phyloP scores from a whole-genome alignment of 768 basidiomycete species.

The Termitomyces sp. region DNA sequence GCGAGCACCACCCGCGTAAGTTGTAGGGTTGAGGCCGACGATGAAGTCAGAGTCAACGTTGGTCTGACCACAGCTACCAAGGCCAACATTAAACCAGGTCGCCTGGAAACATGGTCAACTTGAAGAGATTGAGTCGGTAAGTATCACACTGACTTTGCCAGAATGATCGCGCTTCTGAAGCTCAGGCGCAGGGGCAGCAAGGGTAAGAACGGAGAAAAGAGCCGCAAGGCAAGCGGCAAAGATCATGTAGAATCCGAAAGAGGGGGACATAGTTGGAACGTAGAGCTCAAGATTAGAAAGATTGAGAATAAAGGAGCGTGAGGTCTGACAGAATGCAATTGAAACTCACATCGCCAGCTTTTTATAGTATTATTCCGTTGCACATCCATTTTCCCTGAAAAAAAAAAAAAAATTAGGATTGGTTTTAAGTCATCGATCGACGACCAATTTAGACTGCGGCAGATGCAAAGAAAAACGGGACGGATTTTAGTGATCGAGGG shows the following conservation, averaged over 20 bases:
- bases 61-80: conserved; percentile 18
- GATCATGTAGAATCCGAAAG: conserved; percentile 8
- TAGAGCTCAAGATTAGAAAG: background rate
- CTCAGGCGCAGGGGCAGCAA: conserved; percentile 7
- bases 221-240: conserved; percentile 5
- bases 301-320: background rate
- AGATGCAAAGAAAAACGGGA: background rate
- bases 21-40: conserved; percentile 16
- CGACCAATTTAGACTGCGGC: background rate
- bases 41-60: conserved; percentile 19
- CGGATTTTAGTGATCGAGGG: background rate
- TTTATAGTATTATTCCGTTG: background rate
- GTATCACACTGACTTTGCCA: conserved; percentile 10
- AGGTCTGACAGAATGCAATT: background rate
- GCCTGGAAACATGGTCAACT: conserved; percentile 4
- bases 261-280: conserved; percentile 9
- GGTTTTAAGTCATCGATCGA: background rate
- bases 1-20: conserved; percentile 14
- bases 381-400: background rate
- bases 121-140: background rate
- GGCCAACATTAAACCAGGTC: conserved; percentile 19
- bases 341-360: background rate
- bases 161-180: conserved; percentile 7
- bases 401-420: background rate
- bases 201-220: conserved; percentile 6